phyloP scores from a whole-genome alignment of 495 filamentous ascomycete species.

The Ascodesmis nigricans region DNA sequence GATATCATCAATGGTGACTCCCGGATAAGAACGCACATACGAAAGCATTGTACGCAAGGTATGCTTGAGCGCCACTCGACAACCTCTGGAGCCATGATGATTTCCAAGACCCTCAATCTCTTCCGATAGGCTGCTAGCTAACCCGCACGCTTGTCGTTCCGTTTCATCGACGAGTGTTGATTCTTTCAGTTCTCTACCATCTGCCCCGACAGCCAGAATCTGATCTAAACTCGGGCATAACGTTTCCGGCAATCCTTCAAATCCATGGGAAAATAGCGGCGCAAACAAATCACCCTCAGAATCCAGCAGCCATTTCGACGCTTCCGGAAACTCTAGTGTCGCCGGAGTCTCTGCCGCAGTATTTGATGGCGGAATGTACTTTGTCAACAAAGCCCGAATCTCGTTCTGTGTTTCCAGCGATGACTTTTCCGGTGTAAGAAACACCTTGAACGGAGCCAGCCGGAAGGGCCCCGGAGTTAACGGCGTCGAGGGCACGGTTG shows the following conservation, averaged over 20 bases:
- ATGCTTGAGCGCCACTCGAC: not conserved
- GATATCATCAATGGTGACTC: constrained; percentile 3
- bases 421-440: constrained; percentile 7
- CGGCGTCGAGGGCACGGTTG: too few species aligned
- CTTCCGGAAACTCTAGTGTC: not conserved
- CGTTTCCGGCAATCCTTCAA: not conserved
- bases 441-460: not conserved
- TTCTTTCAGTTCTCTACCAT: not conserved
- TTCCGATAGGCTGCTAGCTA: not conserved
- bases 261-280: not conserved
- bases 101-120: not conserved
- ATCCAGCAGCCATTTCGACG: not conserved
- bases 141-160: not conserved
- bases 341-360: not conserved
- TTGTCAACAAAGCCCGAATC: constrained; percentile 8
- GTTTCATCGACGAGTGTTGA: not conserved
- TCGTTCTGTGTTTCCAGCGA: constrained; percentile 15
- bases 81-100: not conserved
- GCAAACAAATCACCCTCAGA: not conserved
- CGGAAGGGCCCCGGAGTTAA: too few species aligned
- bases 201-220: not conserved
- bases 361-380: not conserved
- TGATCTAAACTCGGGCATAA: not conserved
- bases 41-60: not conserved
- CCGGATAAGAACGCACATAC: constrained; percentile 4